phyloP scores from a whole-genome alignment of 2,329 filamentous ascomycete genomes.

The Neobulgaria alba region DNA sequence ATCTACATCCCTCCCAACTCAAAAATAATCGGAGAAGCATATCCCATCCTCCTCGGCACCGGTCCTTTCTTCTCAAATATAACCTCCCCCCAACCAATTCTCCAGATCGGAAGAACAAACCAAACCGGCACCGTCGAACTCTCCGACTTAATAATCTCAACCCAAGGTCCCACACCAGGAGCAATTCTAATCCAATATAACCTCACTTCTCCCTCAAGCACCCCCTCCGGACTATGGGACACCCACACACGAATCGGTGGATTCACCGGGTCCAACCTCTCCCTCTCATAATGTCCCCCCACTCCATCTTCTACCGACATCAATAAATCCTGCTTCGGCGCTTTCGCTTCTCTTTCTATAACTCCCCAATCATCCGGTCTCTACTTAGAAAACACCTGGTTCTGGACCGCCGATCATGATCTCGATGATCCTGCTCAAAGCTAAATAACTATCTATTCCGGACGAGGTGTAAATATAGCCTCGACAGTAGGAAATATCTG shows the following conservation, averaged over 20 bases:
- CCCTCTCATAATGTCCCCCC: constrained; percentile 39
- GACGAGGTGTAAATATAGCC: constrained; percentile 31
- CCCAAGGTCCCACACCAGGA: constrained; percentile 50
- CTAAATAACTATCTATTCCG: constrained; percentile 45
- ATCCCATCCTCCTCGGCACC: constrained; percentile 32
- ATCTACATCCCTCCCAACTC: constrained; percentile 37
- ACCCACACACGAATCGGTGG: constrained; percentile 33
- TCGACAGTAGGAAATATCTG: constrained; percentile 37
- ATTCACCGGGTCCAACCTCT: constrained; percentile 28
- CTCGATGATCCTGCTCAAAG: constrained; percentile 34
- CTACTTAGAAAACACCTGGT: constrained; percentile 41
- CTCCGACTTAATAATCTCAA: constrained; percentile 51
- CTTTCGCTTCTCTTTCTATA: constrained; percentile 30
- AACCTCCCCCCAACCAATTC: constrained; percentile 37
- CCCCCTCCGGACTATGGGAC: constrained; percentile 44
- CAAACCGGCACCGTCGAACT: constrained; percentile 52
- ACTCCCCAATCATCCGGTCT: constrained; percentile 33
- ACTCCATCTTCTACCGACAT: constrained; percentile 28
- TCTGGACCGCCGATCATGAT: constrained; percentile 39
- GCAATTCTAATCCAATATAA: constrained; percentile 62
- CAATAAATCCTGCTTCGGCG: constrained; percentile 27
- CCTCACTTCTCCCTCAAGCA: constrained; percentile 40
- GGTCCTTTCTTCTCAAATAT: constrained; percentile 38
- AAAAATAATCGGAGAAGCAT: constrained; percentile 33
- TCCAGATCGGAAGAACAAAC: constrained; percentile 42